phyloP scores from a whole-genome alignment of 2,329 filamentous ascomycete genomes.

The Sphaerulina musiva region DNA sequence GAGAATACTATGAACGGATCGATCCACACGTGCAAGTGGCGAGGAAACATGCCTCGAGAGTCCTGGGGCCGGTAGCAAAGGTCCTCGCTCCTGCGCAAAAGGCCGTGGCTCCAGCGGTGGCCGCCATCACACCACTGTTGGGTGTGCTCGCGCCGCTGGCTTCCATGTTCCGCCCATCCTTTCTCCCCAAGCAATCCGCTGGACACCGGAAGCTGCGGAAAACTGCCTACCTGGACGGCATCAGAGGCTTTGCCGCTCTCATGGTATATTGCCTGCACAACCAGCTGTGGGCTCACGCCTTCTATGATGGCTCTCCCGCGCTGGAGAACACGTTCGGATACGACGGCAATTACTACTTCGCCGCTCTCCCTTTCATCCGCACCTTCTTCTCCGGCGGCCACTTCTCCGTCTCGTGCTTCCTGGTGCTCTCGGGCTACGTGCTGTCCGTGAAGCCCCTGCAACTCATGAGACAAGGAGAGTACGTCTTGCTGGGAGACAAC shows the following conservation, averaged over 20 bases:
- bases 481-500: slow-evolving; percentile 35
- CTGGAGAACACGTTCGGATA: slow-evolving; percentile 36
- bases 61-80: slow-evolving; percentile 7
- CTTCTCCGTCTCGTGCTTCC: slow-evolving; percentile 50
- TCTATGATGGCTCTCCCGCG: slow-evolving; percentile 16
- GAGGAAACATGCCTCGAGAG: slow-evolving; percentile 3
- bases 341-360: slow-evolving; percentile 45
- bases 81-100: slow-evolving; percentile 10
- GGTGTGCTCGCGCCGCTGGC: slow-evolving; percentile 16
- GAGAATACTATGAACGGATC: slow-evolving; percentile 6
- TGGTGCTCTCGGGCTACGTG: slow-evolving; percentile 49
- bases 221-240: slow-evolving; percentile 59
- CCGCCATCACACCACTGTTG: slow-evolving; percentile 10
- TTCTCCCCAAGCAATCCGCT: slow-evolving; percentile 14
- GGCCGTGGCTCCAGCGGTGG: slow-evolving; percentile 13
- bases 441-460: slow-evolving; percentile 44
- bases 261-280: slow-evolving; percentile 60
- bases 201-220: slow-evolving; percentile 33
- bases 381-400: slow-evolving; percentile 57
- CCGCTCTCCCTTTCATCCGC: slow-evolving; percentile 52
- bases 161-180: slow-evolving; percentile 16
- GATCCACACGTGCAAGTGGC: slow-evolving; percentile 8
- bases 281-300: slow-evolving; percentile 48
- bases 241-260: slow-evolving; percentile 61
- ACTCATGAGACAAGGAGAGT: slow-evolving; percentile 31